A percentile compares a stretch with the other conserved stretches of the same genome.
Evolutionary conservation across 345 rosid species (phyloP).

Genomic region (Lepidium didymum): DNA sequence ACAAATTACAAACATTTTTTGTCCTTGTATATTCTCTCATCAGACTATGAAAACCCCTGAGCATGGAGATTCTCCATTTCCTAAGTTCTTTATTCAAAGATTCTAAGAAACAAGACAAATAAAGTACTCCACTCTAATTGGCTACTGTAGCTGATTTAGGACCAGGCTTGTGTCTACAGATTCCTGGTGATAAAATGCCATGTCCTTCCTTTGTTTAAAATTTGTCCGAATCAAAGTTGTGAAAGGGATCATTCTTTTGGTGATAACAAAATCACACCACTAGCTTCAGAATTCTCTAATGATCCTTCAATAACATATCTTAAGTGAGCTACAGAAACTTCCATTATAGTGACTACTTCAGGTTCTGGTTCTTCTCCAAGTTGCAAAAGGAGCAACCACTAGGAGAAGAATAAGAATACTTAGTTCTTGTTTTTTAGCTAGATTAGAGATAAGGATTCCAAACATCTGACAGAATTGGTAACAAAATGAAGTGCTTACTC

Average conservation of each 20-base stretch:
- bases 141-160: constrained; percentile 8
- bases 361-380: constrained; percentile 33
- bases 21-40: constrained; percentile 5
- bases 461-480: constrained; percentile 18
- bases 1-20: not conserved
- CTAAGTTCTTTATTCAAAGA: constrained; percentile 5
- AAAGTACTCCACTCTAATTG: not conserved
- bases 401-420: constrained; percentile 32
- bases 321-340: constrained; percentile 14
- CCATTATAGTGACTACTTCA: constrained; percentile 20
- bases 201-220: constrained; percentile 21
- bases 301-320: constrained; percentile 1
- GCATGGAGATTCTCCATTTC: constrained; percentile 24
- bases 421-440: constrained; percentile 18
- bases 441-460: constrained; percentile 40
- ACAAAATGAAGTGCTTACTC: constrained; percentile 15
- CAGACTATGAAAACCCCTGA: constrained; percentile 10
- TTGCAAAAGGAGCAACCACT: constrained; percentile 42
- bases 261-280: constrained; percentile 24
- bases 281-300: not conserved
- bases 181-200: constrained; percentile 20
- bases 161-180: constrained; percentile 15
- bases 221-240: constrained; percentile 18
- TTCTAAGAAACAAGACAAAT: constrained; percentile 10
- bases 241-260: constrained; percentile 16